These are phyloP conservation scores for Parasarocladium wereldwijsianum DNA, from an alignment of 2,329 filamentous ascomycete species.

Conservation along the genomic window DNA sequence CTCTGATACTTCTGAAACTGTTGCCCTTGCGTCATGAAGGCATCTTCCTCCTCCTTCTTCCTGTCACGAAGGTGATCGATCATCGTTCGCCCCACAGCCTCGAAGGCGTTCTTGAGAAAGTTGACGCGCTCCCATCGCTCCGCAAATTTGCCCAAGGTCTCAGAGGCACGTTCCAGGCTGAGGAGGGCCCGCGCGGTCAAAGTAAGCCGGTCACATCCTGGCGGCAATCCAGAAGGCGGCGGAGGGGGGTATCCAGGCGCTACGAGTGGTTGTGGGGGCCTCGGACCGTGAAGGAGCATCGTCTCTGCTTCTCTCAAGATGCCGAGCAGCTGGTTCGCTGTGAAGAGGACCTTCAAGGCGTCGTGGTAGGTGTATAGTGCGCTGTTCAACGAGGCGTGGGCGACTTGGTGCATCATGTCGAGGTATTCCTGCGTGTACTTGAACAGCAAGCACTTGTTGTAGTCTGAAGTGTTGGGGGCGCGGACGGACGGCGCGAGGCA, in stretches of 20 bases:
- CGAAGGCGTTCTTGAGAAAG: constrained; percentile 37
- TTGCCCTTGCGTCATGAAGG: too few relatives aligned
- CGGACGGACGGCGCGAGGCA: constrained; percentile 69
- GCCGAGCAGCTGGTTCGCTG: constrained; percentile 48
- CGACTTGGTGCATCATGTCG: constrained; percentile 54
- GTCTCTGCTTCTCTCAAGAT: constrained; percentile 44
- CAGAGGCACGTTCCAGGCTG: constrained; percentile 37
- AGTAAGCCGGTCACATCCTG: too few relatives aligned
- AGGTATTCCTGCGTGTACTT: constrained; percentile 78
- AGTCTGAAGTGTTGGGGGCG: constrained; percentile 57
- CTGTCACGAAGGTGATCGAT: constrained; percentile 24
- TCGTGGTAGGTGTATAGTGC: constrained; percentile 78
- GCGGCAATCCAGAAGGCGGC: too few relatives aligned
- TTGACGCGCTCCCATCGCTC: constrained; percentile 44
- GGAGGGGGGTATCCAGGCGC: constrained; percentile 31
- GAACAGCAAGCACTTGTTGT: constrained; percentile 69
- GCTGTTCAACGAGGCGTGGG: constrained; percentile 41
- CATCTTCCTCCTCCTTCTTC: constrained; percentile 19
- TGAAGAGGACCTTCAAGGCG: constrained; percentile 68
- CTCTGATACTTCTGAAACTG: too few relatives aligned
- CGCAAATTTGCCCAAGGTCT: constrained; percentile 41
- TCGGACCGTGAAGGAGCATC: constrained; percentile 32
- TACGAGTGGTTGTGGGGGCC: constrained; percentile 20
- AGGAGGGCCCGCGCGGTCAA: constrained; percentile 32
- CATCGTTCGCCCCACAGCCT: constrained; percentile 30